Conservation (phyloP, 352 stramenopile species). For the Pythium vanterpoolii region DNA sequence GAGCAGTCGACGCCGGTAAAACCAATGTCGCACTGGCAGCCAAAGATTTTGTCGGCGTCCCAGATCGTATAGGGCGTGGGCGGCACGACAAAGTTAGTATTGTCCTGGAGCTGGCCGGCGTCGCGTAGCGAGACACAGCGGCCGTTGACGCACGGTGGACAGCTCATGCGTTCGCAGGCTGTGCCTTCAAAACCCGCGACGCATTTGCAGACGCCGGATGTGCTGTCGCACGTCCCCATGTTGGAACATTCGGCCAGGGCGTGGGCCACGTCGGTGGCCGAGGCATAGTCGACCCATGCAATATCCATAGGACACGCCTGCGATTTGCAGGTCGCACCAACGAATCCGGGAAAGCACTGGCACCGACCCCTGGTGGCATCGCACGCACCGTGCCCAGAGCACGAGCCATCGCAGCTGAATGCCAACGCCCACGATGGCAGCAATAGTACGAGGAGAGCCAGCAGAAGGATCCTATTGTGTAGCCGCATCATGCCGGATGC, state of each 20-base stretch:
- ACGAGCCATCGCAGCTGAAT: constrained; percentile 76
- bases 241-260: constrained; percentile 79
- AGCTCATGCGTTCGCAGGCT: constrained; percentile 73
- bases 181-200: constrained; percentile 60
- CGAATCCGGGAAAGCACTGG: constrained; percentile 75
- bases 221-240: constrained; percentile 80
- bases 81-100: constrained; percentile 59
- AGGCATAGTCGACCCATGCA: constrained; percentile 68
- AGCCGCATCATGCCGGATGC: neutral
- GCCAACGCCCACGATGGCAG: neutral
- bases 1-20: constrained; percentile 66
- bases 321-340: constrained; percentile 58
- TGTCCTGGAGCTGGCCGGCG: constrained; percentile 47
- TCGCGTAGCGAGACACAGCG: constrained; percentile 75
- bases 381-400: constrained; percentile 72
- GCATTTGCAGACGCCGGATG: constrained; percentile 56
- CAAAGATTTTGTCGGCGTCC: constrained; percentile 78
- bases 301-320: constrained; percentile 42
- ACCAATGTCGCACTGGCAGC: constrained; percentile 71
- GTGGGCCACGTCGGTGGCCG: constrained; percentile 61
- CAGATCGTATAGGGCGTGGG: constrained; percentile 56
- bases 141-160: constrained; percentile 56
- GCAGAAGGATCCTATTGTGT: neutral
- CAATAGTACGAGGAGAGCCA: constrained; percentile 2
- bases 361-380: constrained; percentile 60